Evolutionary conservation across 805 yeast species (phyloP), one percentile per base, ranked within the genome.

Genomic region (Kuraishia hungarica): DNA sequence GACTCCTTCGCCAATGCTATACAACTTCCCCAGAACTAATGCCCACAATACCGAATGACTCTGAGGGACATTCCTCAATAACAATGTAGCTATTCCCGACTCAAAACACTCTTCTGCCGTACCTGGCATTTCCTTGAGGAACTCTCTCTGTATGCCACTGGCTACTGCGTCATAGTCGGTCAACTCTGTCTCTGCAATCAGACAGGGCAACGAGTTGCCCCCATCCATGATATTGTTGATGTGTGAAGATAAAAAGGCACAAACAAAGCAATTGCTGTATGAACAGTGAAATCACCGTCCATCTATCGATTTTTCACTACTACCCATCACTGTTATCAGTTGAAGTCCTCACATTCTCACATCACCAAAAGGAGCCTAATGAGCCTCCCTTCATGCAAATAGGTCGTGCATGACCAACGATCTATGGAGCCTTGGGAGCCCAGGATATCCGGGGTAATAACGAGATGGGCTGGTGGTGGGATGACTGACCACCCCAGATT

Each of bases 151-250:
- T 15, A 50, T 26, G 21, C 22, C 23, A 50, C 21, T 29, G 17
- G 43, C 19, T 13, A 29, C 5, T 3, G 48, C 50, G 11, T 19
- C n/a, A 23, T 55, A 54, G 50, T 55, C 55, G n/a, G 54, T 65
- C 13, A 23, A 13, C 28, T 48, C 29, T 23, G 50, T 48, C 29
- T 48, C 50, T 24, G 29, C 29, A 7, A 15, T 23, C 19, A 48
- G 28, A 15, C 49, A 46, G 23, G 49, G 49, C 24, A 22, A 11
- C 10, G 23, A 21, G 11, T 23, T 48, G 29, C 28, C 50, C 19
- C 29, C 26, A 24, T 11, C 26, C 50, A 48, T 48, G 35, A 7
- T 28, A 28, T 28, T 28, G n/a, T 28, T 11, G 35, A 28, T 28
- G 35, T 11, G n/a, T n/a, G n/a, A n/a, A n/a, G n/a, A n/a, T n/a